phyloP scores from a whole-genome alignment of 495 filamentous ascomycete genomes.

The Aspergillus homomorphus region DNA sequence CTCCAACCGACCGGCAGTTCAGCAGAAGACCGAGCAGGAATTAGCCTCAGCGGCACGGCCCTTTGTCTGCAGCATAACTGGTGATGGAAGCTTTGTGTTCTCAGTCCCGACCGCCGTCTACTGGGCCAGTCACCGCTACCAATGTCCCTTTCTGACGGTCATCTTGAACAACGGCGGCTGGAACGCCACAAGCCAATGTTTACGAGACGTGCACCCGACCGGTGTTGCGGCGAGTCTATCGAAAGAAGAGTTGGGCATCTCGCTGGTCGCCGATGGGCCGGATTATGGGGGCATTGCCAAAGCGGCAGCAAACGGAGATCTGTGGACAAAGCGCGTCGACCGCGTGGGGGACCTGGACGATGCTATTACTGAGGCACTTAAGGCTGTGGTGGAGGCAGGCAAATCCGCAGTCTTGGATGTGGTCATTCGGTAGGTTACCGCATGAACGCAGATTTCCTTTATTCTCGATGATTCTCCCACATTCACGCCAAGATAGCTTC shows the following conservation, averaged over 20 bases:
- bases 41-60: constrained; percentile 6
- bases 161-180: constrained; percentile 31
- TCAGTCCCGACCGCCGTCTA: constrained; percentile 26
- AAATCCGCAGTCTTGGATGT: constrained; percentile 3
- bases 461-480: no score
- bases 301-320: constrained; percentile 21
- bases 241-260: constrained; percentile 21
- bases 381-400: constrained; percentile 1
- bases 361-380: constrained; percentile 3
- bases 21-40: background rate
- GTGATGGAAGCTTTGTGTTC: constrained; percentile 33
- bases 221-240: constrained; percentile 12
- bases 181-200: constrained; percentile 20
- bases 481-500: no score
- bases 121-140: constrained; percentile 27
- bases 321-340: constrained; percentile 18
- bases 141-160: constrained; percentile 28
- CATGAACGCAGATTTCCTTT: no score
- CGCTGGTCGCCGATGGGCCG: constrained; percentile 21
- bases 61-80: constrained; percentile 26
- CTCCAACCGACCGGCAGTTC: constrained; percentile 8
- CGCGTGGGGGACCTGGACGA: constrained; percentile 5
- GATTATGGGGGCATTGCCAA: constrained; percentile 22
- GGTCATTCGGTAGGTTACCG: background rate
- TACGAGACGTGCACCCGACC: constrained; percentile 19